Evolutionary conservation across 352 stramenopile genomes (phyloP).

Genomic region (Phytopythium ostracodes): DNA sequence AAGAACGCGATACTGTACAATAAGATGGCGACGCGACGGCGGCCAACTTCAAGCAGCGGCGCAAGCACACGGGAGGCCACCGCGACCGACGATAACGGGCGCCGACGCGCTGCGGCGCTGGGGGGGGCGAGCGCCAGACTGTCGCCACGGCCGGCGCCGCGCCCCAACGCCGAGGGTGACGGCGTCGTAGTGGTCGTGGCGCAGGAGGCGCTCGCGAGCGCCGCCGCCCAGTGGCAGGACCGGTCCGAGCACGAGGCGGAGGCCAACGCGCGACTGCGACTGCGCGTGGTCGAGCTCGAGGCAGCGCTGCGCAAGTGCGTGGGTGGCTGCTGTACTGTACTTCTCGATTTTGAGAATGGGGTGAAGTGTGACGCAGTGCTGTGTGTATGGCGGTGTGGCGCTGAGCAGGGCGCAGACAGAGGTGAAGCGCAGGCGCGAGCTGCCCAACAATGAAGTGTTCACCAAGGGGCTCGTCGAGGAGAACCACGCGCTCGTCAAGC

Average conservation of each 20-base stretch:
- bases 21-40: neutral
- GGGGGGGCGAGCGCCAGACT: slow-evolving; percentile 5
- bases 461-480: slow-evolving; percentile 63
- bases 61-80: neutral
- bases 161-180: slow-evolving; percentile 1
- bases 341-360: neutral
- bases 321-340: neutral
- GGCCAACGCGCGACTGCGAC: slow-evolving; percentile 32
- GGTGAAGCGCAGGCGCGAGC: slow-evolving; percentile 45
- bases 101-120: neutral
- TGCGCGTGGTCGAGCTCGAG: slow-evolving; percentile 26
- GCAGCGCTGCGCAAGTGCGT: slow-evolving; percentile 32
- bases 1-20: too few species aligned
- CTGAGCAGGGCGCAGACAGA: slow-evolving; percentile 33
- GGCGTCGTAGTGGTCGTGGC: slow-evolving; percentile 30
- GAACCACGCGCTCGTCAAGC: slow-evolving; percentile 37
- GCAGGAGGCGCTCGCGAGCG: slow-evolving; percentile 23
- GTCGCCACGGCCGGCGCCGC: slow-evolving; percentile 11
- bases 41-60: neutral
- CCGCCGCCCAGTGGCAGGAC: slow-evolving; percentile 33
- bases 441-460: slow-evolving; percentile 66
- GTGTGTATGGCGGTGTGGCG: neutral
- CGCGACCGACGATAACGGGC: neutral
- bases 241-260: slow-evolving; percentile 32
- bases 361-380: neutral